Percentiles rank a stretch among this genome's conserved stretches.
Conservation (phyloP, 164 flowering plant species). For the Stephania cephalantha region DNA sequence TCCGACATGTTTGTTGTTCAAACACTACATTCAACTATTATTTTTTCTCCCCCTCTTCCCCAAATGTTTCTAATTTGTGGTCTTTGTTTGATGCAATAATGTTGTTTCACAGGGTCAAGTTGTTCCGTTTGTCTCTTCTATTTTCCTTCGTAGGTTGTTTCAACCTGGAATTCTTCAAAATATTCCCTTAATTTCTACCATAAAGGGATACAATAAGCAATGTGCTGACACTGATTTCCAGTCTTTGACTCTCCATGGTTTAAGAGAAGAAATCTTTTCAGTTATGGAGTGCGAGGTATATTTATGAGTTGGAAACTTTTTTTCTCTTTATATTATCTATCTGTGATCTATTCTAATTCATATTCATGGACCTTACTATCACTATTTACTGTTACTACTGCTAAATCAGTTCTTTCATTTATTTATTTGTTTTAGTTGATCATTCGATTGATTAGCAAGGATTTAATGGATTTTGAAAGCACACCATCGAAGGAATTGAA, state of each 20-base stretch:
- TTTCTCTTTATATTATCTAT: neutral
- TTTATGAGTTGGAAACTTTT: conserved; percentile 1
- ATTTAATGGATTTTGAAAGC: too few species aligned
- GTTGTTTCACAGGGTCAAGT: conserved; percentile 53
- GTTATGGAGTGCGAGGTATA: conserved; percentile 73
- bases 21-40: neutral
- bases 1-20: neutral
- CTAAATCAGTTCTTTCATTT: neutral
- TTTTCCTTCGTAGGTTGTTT: conserved; percentile 70
- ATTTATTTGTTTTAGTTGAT: too few species aligned
- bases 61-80: neutral
- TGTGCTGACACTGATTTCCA: conserved; percentile 61
- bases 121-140: conserved; percentile 63
- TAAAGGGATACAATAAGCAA: conserved; percentile 58
- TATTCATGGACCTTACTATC: neutral
- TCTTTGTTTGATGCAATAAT: neutral
- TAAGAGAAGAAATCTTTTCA: conserved; percentile 64
- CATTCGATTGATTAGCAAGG: neutral
- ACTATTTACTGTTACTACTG: neutral
- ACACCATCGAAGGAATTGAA: too few species aligned
- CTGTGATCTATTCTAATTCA: neutral
- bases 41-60: neutral
- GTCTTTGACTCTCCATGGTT: conserved; percentile 53
- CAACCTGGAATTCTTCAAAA: conserved; percentile 66
- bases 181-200: conserved; percentile 48